A percentile compares a stretch with the other conserved stretches of the same genome.
Evolutionary conservation across 2,329 filamentous ascomycete species (phyloP).

Genomic region (Aureobasidium sp.): DNA sequence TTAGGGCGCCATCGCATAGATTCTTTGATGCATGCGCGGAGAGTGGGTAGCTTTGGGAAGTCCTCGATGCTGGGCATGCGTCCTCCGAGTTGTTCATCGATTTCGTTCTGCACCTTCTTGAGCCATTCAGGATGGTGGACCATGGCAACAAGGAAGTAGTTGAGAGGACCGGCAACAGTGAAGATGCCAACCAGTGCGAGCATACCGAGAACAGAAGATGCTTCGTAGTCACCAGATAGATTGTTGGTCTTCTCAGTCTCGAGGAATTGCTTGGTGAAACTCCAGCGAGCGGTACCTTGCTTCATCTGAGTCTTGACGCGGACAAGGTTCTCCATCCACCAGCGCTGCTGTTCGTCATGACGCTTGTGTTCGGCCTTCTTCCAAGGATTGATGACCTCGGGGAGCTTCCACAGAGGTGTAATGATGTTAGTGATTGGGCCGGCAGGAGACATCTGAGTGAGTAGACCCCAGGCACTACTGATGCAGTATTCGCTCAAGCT

Average conservation of each 20-base stretch:
- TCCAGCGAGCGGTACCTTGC: slow-evolving; percentile 35
- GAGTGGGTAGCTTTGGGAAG: slow-evolving; percentile 26
- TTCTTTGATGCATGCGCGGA: slow-evolving; percentile 30
- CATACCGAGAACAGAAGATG: slow-evolving; percentile 30
- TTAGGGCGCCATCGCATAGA: slow-evolving; percentile 42
- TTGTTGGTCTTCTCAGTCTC: slow-evolving; percentile 33
- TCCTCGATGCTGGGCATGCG: slow-evolving; percentile 38
- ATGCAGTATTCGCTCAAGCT: slow-evolving; percentile 43
- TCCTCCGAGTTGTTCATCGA: slow-evolving; percentile 39
- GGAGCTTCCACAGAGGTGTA: slow-evolving; percentile 49
- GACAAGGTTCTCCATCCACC: slow-evolving; percentile 45
- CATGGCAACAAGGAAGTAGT: slow-evolving; percentile 35
- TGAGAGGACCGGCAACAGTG: slow-evolving; percentile 27
- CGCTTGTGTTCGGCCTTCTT: slow-evolving; percentile 47
- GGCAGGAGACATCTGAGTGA: slow-evolving; percentile 52
- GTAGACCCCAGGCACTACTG: slow-evolving; percentile 48
- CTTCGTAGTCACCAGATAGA: slow-evolving; percentile 31
- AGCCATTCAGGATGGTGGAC: slow-evolving; percentile 45
- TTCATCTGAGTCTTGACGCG: slow-evolving; percentile 35
- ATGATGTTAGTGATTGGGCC: slow-evolving; percentile 52
- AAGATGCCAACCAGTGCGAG: slow-evolving; percentile 32
- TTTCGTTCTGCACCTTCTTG: slow-evolving; percentile 38
- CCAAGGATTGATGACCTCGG: slow-evolving; percentile 47
- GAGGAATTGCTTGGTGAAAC: slow-evolving; percentile 38
- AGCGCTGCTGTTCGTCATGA: slow-evolving; percentile 47